Evolutionary conservation across 768 basidiomycete species (phyloP), one percentile per base, ranked within the genome.

Genomic region (Saitozyma podzolica): DNA sequence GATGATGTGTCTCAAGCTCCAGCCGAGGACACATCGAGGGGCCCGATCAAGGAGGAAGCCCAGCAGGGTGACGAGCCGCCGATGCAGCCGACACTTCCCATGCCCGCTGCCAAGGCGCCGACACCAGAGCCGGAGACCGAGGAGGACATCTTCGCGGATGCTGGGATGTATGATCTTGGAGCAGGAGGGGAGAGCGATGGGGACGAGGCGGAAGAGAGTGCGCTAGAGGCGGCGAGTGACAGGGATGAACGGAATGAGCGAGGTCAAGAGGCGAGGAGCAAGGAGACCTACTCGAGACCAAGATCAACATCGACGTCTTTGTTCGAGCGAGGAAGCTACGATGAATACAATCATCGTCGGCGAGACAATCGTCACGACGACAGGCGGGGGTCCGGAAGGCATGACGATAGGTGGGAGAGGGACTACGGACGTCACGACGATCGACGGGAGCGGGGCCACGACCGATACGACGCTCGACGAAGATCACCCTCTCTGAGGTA

Each of bases 111-210:
- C 29, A 29, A 29, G 29, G 29, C 29, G 29, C 29, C 29, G 29
- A 29, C 29, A 29, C 29, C 29, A 29, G 29, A 29, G 29, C 29
- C 29, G 29, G 63, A 54, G 51, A 14, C 8, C 29, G 52, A 47
- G 7, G 73, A 70, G 9, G 89, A 95, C 73, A 94, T 96, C 49
- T 96, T 96, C 75, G 89, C 86, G 1, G 92, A 82, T 57, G 90
- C 86, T 6, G 92, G 88, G 9, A 90, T 91, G 54, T 96, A 94
- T 73, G 84, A 88, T 56, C 89, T 89, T 1, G 75, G 89, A 8
- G 84, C 85, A 51, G 66, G 85, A 4, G 84, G 80, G 5, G 86
- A 82, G 19, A 85, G 85, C 54, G 84, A 85, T 17, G 86, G 84
- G 6, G 83, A 84, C 11, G 83, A 81, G 6, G 69, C 72, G n/a